phyloP scores from a whole-genome alignment of 805 yeast species.

The Teunomyces gatunensis region DNA sequence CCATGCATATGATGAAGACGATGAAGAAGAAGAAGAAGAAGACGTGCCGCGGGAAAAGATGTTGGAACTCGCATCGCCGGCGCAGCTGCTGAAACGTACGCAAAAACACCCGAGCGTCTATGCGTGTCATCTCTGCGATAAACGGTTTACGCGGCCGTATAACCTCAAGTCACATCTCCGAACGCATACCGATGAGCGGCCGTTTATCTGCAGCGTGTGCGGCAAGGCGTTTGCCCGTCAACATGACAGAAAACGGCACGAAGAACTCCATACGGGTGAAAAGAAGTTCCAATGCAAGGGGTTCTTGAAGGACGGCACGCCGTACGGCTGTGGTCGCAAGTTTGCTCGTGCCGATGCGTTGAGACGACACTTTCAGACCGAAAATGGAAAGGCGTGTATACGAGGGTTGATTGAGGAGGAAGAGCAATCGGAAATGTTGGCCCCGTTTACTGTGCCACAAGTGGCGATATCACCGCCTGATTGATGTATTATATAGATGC shows the following conservation, averaged over 20 bases:
- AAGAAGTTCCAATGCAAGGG: slow-evolving; percentile 75
- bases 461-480: slow-evolving; percentile 43
- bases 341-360: slow-evolving; percentile 48
- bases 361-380: slow-evolving; percentile 46
- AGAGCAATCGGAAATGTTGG: slow-evolving; percentile 17
- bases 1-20: slow-evolving; percentile 19
- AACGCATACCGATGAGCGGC: slow-evolving; percentile 85
- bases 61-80: slow-evolving; percentile 63
- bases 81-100: slow-evolving; percentile 49
- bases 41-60: slow-evolving; percentile 51
- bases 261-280: slow-evolving; percentile 68
- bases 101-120: slow-evolving; percentile 73
- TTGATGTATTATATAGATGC: slow-evolving; percentile 5
- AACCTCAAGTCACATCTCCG: slow-evolving; percentile 87
- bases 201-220: slow-evolving; percentile 68
- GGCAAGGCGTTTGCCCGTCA: slow-evolving; percentile 68
- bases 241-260: slow-evolving; percentile 46
- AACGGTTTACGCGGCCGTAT: slow-evolving; percentile 87
- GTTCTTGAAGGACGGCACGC: slow-evolving; percentile 37
- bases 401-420: slow-evolving; percentile 41
- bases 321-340: slow-evolving; percentile 45
- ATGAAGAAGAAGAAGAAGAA: slow-evolving; percentile 17
- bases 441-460: slow-evolving; percentile 21
- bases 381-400: slow-evolving; percentile 45
- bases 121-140: slow-evolving; percentile 81